These are phyloP conservation scores for Ilyonectria sp. DNA, from an alignment of 2,329 filamentous ascomycete species.

Conservation along the genomic window DNA sequence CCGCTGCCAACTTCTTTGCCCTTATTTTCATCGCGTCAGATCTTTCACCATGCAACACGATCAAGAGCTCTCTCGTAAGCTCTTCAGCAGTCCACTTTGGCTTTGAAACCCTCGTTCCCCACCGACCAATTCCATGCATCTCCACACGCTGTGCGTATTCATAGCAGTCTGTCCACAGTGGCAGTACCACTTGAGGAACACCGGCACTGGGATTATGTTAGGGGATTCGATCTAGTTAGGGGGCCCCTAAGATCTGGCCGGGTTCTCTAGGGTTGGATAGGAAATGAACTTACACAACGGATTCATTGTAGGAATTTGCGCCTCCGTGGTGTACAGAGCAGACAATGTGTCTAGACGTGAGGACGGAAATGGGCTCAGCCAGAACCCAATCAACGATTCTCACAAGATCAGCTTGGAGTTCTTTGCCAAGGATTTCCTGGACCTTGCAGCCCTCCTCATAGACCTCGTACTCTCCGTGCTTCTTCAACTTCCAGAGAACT, in stretches of 20 bases:
- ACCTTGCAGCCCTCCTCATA: conserved; percentile 29
- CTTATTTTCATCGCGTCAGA: conserved; percentile 8
- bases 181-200: conserved; percentile 61
- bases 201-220: conserved; percentile 53
- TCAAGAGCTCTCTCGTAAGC: conserved; percentile 9
- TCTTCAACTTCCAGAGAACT: conserved; percentile 55
- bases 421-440: conserved; percentile 41
- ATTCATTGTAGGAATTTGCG: conserved; percentile 60
- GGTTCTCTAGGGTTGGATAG: neutral
- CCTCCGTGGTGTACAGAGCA: conserved; percentile 64
- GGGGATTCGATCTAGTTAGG: neutral
- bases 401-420: conserved; percentile 50
- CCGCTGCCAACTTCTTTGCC: neutral
- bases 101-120: conserved; percentile 40
- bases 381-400: conserved; percentile 59
- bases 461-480: conserved; percentile 33
- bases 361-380: conserved; percentile 54
- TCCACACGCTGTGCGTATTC: conserved; percentile 63
- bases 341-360: conserved; percentile 56
- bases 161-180: conserved; percentile 63
- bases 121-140: conserved; percentile 58
- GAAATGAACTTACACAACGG: conserved; percentile 50
- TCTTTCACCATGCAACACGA: conserved; percentile 3
- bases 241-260: neutral
- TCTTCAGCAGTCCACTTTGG: conserved; percentile 43